Conservation (phyloP, 2,329 filamentous ascomycete species). For the Xylaria multiplex region DNA sequence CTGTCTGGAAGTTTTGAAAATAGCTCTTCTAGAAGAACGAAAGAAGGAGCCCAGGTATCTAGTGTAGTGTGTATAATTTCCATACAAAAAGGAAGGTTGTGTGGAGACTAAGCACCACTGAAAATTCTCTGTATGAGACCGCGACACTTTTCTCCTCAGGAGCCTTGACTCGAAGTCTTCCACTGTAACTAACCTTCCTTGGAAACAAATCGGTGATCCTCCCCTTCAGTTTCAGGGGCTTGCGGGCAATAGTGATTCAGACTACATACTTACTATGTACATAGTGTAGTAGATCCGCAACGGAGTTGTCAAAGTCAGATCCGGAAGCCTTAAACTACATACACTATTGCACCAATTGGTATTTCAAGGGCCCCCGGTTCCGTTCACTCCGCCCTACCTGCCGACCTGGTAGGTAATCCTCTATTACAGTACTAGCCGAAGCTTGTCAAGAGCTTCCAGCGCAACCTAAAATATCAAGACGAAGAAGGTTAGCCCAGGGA, state of each 20-base stretch:
- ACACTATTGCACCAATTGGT: background rate
- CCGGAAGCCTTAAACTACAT: slow-evolving; percentile 1
- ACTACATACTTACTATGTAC: no score
- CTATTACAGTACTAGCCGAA: background rate
- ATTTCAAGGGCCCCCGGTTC: slow-evolving; percentile 9
- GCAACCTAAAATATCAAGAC: background rate
- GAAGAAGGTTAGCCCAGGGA: background rate
- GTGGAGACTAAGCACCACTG: slow-evolving; percentile 10
- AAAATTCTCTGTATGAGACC: slow-evolving; percentile 11
- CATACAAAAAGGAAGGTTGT: background rate
- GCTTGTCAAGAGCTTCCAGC: slow-evolving; percentile 1
- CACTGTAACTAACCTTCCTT: background rate
- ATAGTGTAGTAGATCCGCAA: no score
- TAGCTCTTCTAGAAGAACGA: slow-evolving; percentile 14
- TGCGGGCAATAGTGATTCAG: slow-evolving; percentile 10
- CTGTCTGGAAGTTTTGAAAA: background rate
- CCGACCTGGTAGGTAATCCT: no score
- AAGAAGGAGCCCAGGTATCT: background rate
- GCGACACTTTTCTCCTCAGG: background rate
- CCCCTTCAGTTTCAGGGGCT: slow-evolving; percentile 27
- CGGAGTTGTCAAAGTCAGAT: slow-evolving; percentile 25
- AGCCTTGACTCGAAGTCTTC: slow-evolving; percentile 16
- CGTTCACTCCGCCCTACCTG: slow-evolving; percentile 4
- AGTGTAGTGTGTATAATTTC: no score
- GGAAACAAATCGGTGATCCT: background rate